Percentiles rank a stretch among this genome's conserved stretches.
These are phyloP conservation scores for Grosmannia huntii DNA, from an alignment of 2,329 filamentous ascomycete genomes.

Conservation along the genomic window DNA sequence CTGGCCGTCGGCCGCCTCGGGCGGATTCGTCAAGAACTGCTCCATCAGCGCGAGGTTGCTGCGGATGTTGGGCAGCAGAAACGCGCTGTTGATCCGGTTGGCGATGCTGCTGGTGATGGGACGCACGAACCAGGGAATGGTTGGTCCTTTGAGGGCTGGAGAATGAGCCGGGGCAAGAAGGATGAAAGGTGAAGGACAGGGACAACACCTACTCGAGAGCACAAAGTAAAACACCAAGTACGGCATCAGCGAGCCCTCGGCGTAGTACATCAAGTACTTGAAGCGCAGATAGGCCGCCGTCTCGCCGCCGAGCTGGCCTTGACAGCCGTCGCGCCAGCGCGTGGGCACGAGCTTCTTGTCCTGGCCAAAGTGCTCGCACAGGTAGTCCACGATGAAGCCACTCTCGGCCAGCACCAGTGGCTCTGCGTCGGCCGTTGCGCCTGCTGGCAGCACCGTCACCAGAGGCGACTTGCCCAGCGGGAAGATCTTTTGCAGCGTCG, in stretches of 20 bases:
- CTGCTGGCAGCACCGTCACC: constrained; percentile 45
- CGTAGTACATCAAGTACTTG: constrained; percentile 67
- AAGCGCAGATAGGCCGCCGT: constrained; percentile 47
- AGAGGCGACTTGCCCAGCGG: constrained; percentile 80
- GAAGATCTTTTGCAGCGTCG: constrained; percentile 65
- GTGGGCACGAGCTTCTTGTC: constrained; percentile 35
- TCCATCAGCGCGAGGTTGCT: constrained; percentile 37
- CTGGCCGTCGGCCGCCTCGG: constrained; percentile 20
- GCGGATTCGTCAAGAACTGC: constrained; percentile 31
- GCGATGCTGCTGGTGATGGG: constrained; percentile 30
- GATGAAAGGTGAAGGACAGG: too few relatives aligned
- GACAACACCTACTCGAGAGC: constrained; percentile 28
- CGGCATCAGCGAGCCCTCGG: constrained; percentile 73
- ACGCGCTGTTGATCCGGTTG: constrained; percentile 25
- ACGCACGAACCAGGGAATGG: neutral
- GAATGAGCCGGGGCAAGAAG: neutral
- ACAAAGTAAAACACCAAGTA: constrained; percentile 53
- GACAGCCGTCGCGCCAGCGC: constrained; percentile 43
- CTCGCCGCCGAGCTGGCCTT: constrained; percentile 45
- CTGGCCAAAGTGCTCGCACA: constrained; percentile 50
- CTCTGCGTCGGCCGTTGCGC: constrained; percentile 15
- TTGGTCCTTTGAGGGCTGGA: neutral
- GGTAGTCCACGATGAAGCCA: constrained; percentile 68
- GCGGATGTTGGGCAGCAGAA: constrained; percentile 35
- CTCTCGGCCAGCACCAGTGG: constrained; percentile 66